Conservation (phyloP, 352 stramenopile genomes). For the Globisporangium irregulare region DNA sequence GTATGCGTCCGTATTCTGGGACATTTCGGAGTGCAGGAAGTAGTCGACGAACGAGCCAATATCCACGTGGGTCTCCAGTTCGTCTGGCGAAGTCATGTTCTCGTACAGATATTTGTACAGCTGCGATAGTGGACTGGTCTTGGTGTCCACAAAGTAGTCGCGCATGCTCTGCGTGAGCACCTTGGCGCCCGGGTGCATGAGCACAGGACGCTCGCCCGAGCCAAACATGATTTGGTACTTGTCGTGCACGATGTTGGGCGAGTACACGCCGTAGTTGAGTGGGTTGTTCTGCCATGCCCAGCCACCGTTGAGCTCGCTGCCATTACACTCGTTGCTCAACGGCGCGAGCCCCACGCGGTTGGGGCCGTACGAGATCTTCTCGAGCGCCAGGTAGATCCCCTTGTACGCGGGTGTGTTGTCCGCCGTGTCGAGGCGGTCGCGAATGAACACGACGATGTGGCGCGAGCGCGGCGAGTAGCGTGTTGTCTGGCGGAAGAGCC, state of each 20-base stretch:
- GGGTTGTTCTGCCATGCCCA: conserved; percentile 84
- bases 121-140: conserved; percentile 45
- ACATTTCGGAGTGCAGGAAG: conserved; percentile 66
- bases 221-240: conserved; percentile 61
- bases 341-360: conserved; percentile 62
- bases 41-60: conserved; percentile 73
- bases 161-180: conserved; percentile 58
- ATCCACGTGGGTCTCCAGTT: too few species aligned
- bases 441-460: conserved; percentile 72
- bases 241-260: conserved; percentile 58
- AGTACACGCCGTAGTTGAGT: conserved; percentile 37
- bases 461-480: conserved; percentile 66
- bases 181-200: conserved; percentile 39
- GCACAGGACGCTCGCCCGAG: conserved; percentile 40
- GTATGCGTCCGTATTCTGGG: conserved; percentile 60
- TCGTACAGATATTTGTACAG: conserved; percentile 60
- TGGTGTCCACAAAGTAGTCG: conserved; percentile 50
- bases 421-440: conserved; percentile 23
- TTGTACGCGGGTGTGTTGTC: conserved; percentile 40
- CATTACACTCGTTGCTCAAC: conserved; percentile 41
- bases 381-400: conserved; percentile 70
- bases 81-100: conserved; percentile 35
- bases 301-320: conserved; percentile 51
- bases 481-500: conserved; percentile 62
- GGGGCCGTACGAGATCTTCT: conserved; percentile 72